Percentiles rank a stretch among this genome's conserved stretches.
Evolutionary conservation across 495 filamentous ascomycete genomes (phyloP).

Genomic region (Amorphotheca resinae): DNA sequence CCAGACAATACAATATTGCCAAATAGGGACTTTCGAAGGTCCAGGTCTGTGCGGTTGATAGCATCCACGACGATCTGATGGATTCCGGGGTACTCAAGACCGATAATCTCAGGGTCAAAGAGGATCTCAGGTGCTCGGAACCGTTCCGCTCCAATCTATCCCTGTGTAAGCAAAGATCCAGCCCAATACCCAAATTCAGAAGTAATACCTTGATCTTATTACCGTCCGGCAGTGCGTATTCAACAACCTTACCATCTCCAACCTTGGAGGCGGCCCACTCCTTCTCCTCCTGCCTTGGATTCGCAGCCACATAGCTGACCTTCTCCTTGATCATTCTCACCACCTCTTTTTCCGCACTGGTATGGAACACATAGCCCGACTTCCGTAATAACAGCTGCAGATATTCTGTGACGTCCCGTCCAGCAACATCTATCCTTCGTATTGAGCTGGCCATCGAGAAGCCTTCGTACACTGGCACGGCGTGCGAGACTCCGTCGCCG

Average conservation of each 20-base stretch:
- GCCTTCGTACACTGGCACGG: slow-evolving; percentile 94
- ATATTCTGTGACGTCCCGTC: slow-evolving; percentile 95
- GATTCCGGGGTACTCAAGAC: slow-evolving; percentile 91
- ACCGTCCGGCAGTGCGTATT: slow-evolving; percentile 86
- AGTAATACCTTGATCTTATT: slow-evolving; percentile 69
- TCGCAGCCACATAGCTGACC: slow-evolving; percentile 78
- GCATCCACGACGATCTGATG: slow-evolving; percentile 96
- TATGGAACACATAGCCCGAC: slow-evolving; percentile 89
- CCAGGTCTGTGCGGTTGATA: slow-evolving; percentile 93
- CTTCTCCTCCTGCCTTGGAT: slow-evolving; percentile 90
- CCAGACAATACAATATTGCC: slow-evolving; percentile 95
- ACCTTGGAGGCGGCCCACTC: slow-evolving; percentile 67
- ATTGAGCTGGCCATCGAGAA: slow-evolving; percentile 95
- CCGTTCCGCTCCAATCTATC: slow-evolving; percentile 72
- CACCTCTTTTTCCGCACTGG: slow-evolving; percentile 45
- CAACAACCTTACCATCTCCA: slow-evolving; percentile 56
- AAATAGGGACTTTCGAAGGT: slow-evolving; percentile 86
- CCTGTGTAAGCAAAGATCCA: not conserved
- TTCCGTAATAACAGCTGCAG: slow-evolving; percentile 86
- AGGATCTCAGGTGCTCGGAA: slow-evolving; percentile 96
- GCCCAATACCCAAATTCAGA: not conserved
- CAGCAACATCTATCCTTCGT: slow-evolving; percentile 89
- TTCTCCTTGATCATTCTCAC: slow-evolving; percentile 56
- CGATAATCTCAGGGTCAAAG: slow-evolving; percentile 94
- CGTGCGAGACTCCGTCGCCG: slow-evolving; percentile 94